Evolutionary conservation across 768 basidiomycete genomes (phyloP).

Genomic region (Dictyophora rubrovolvata): DNA sequence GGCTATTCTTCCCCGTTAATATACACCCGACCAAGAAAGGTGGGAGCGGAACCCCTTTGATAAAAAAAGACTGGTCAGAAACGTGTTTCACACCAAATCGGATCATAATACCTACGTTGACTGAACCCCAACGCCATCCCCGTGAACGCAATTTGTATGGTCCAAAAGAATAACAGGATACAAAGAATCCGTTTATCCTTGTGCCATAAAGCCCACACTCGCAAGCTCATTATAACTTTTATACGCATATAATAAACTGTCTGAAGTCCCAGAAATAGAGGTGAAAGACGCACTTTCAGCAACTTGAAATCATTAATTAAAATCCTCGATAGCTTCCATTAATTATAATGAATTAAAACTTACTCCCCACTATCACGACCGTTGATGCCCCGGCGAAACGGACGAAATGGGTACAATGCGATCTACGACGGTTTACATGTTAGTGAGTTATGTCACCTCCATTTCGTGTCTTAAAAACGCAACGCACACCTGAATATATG

Average conservation of each 20-base stretch:
- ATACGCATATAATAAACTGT: not conserved
- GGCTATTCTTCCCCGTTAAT: slow-evolving; percentile 1
- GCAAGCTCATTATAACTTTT: slow-evolving; percentile 6
- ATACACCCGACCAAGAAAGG: slow-evolving; percentile 4
- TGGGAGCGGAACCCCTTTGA: slow-evolving; percentile 1
- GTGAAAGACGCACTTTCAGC: not conserved
- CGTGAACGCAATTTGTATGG: slow-evolving; percentile 2
- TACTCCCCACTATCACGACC: slow-evolving; percentile 3
- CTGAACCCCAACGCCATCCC: slow-evolving; percentile 1
- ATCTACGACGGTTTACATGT: not conserved
- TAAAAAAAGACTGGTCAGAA: not conserved
- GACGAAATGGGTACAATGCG: not conserved
- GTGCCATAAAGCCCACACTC: slow-evolving; percentile 6
- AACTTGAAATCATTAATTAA: not conserved
- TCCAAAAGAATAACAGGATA: not conserved
- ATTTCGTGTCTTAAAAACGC: not conserved
- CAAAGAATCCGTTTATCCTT: not conserved
- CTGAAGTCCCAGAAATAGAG: not conserved
- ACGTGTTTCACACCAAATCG: not conserved
- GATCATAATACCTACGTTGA: not conserved
- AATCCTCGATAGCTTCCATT: not conserved
- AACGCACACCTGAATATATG: not conserved
- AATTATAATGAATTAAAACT: not conserved
- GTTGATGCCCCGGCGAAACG: slow-evolving; percentile 2
- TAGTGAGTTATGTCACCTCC: not conserved